Evolutionary conservation across 768 basidiomycete species (phyloP), one percentile per base, ranked within the genome.

Genomic region (Panus rudis): DNA sequence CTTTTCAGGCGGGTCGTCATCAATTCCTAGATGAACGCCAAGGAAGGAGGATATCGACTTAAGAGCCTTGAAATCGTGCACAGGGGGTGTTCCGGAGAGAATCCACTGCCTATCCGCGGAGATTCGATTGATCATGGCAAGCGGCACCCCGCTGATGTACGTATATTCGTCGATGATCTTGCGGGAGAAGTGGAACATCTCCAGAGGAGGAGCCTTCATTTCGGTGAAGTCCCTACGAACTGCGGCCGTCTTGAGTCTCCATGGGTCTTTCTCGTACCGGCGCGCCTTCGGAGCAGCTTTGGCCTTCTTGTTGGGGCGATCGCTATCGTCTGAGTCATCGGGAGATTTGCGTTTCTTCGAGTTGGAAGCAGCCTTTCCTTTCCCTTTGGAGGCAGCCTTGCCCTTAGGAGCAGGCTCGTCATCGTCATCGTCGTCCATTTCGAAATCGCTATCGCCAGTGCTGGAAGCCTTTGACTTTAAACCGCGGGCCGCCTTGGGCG

Each of bases 151-250:
- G 20, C 83, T 79, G 19, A 93, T 72, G 55, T 97, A 96, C 1
- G 92, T 93, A 61, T 93, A 97, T 58, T 97, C 92, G 63, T 96
- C 93, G 31, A 94, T 81, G 39, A 97, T 84, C 22, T 86, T 76
- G 4, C 92, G 83, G 3, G 87, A 69, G 59, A 88, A 96, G 56
- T 92, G 78, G 77, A 97, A 96, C 72, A 92, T 84, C 62, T 94
- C 90, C 41, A 96, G 65, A 14, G 91, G 86, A 1, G 92, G 91
- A 1, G 81, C 76, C 40, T 78, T 73, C 80, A 92, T 85, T 54
- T 79, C 65, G 6, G 69, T 81, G 82, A 82, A 94, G 51, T 94
- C 80, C 41, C 69, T 70, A 54, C 73, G 70, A 11, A 90, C 89
- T 0, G 67, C 62, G 20, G 67, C 62, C 1, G 73, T 73, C 26